These are phyloP conservation scores for Kregervanrija delftensis DNA, from an alignment of 805 yeast species.

Conservation along the genomic window DNA sequence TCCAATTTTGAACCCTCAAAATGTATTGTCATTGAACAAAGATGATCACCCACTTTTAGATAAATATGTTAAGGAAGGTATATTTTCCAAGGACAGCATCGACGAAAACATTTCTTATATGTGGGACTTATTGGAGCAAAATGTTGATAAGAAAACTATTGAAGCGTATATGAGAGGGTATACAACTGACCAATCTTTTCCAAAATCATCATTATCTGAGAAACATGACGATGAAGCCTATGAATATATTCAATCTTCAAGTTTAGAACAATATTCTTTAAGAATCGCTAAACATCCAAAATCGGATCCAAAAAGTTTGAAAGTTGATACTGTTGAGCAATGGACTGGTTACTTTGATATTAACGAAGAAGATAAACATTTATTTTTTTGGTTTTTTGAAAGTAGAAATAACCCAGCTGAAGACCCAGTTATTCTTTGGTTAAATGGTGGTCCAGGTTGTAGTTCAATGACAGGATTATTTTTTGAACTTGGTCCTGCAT, in stretches of 20 bases:
- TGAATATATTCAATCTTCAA: conserved; percentile 5
- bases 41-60: conserved; percentile 5
- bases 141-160: conserved; percentile 2
- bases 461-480: conserved; percentile 82
- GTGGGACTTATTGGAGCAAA: conserved; percentile 9
- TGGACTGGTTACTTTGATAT: conserved; percentile 83
- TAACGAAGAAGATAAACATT: conserved; percentile 59
- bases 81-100: conserved; percentile 1
- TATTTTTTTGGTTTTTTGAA: conserved; percentile 78
- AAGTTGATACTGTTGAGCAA: conserved; percentile 77
- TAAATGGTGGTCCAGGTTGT: conserved; percentile 95
- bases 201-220: background rate
- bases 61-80: conserved; percentile 6
- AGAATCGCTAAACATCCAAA: conserved; percentile 12
- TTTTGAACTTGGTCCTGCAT: conserved; percentile 81
- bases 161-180: background rate
- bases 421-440: conserved; percentile 84
- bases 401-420: conserved; percentile 81
- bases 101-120: conserved; percentile 3
- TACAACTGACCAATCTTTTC: conserved; percentile 1
- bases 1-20: conserved; percentile 4
- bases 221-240: background rate
- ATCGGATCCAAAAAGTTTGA: conserved; percentile 54
- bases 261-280: conserved; percentile 19
- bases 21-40: conserved; percentile 1